A percentile compares a stretch with the other conserved stretches of the same genome.
Evolutionary conservation across 1,284 basidiomycete genomes (phyloP).

Genomic region (Vanrija sp.): DNA sequence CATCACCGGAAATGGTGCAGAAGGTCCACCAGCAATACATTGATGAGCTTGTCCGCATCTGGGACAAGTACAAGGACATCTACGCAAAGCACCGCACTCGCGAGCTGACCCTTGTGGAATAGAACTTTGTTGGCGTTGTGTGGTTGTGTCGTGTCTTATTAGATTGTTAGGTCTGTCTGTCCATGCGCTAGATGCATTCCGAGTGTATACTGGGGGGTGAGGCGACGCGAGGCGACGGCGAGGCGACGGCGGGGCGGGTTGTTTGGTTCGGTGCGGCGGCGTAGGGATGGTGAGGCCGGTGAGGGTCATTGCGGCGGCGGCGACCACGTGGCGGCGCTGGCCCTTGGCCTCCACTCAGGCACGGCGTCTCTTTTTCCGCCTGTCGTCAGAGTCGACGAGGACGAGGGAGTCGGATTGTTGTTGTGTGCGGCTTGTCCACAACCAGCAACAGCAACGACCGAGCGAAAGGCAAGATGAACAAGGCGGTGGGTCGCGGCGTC

Average conservation of each 20-base stretch:
- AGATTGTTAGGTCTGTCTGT: background rate
- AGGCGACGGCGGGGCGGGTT: no score
- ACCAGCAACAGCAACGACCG: no score
- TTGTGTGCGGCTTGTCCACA: no score
- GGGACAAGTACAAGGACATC: conserved; percentile 79
- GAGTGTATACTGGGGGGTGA: background rate
- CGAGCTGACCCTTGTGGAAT: conserved; percentile 48
- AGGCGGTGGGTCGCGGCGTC: conserved; percentile 5
- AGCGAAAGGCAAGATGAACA: conserved; percentile 9
- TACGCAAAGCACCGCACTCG: conserved; percentile 49
- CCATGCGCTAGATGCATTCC: background rate
- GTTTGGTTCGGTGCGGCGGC: no score
- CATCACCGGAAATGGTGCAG: conserved; percentile 65
- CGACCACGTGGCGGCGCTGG: no score
- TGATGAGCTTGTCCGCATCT: conserved; percentile 84
- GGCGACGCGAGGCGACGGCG: background rate
- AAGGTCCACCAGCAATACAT: conserved; percentile 83
- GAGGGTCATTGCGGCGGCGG: no score
- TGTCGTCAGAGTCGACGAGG: background rate
- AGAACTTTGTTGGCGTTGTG: background rate
- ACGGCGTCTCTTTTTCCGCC: background rate
- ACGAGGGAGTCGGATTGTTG: background rate
- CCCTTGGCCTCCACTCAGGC: background rate
- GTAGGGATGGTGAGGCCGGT: no score
- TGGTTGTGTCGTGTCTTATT: background rate